Conservation (phyloP, 352 stramenopile genomes). For the Globisporangium cystogenes region DNA sequence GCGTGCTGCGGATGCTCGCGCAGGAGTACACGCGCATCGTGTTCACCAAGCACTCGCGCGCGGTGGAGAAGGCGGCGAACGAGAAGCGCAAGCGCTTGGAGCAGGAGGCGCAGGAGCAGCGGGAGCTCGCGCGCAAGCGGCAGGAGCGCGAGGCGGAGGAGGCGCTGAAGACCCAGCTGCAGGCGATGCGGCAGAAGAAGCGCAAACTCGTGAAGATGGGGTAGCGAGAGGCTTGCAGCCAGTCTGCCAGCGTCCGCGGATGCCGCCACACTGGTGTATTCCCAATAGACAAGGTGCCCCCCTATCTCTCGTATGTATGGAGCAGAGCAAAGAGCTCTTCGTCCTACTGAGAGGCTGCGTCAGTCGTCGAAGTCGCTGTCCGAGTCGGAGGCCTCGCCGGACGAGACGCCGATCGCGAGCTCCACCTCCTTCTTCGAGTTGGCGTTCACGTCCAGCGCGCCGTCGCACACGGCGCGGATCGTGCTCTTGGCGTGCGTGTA, state of each 20-base stretch:
- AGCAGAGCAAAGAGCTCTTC: no score
- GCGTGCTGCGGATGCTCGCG: slow-evolving; percentile 59
- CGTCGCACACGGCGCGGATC: slow-evolving; percentile 71
- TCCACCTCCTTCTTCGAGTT: slow-evolving; percentile 70
- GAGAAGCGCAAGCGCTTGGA: slow-evolving; percentile 71
- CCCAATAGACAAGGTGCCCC: slow-evolving; percentile 1
- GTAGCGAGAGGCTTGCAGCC: neutral
- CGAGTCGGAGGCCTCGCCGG: slow-evolving; percentile 65
- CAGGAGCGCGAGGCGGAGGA: slow-evolving; percentile 59
- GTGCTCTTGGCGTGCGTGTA: slow-evolving; percentile 86
- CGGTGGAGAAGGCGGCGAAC: slow-evolving; percentile 56
- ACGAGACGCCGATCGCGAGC: slow-evolving; percentile 51
- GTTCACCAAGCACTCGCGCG: slow-evolving; percentile 78
- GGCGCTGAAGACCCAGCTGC: slow-evolving; percentile 75
- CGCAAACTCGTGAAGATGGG: slow-evolving; percentile 31
- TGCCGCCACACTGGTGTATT: neutral
- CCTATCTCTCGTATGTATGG: no score
- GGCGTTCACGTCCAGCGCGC: slow-evolving; percentile 76
- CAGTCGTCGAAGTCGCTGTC: slow-evolving; percentile 84
- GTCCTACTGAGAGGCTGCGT: neutral
- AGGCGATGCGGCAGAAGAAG: slow-evolving; percentile 75
- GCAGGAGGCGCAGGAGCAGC: slow-evolving; percentile 47
- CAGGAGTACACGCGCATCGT: slow-evolving; percentile 84
- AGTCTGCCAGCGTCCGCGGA: neutral
- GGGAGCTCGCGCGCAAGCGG: slow-evolving; percentile 61